phyloP scores from a whole-genome alignment of 371 early-diverging fungal genomes.

The Mortierella sp. region DNA sequence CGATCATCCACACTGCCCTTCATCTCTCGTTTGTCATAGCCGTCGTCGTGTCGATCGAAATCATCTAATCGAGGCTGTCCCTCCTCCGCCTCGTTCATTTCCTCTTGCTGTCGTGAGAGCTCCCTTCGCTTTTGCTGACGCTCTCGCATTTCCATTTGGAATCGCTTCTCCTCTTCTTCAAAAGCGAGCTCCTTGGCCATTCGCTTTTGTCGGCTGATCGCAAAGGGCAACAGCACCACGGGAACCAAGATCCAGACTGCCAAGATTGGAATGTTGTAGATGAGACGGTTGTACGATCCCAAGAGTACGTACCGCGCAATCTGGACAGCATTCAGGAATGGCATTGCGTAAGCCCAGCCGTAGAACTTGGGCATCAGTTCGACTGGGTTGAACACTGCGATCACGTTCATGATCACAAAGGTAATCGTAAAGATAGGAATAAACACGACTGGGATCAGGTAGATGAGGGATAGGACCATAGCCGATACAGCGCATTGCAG shows the following conservation, averaged over 20 bases:
- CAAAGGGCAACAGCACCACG: constrained; percentile 32
- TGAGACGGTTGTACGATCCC: constrained; percentile 41
- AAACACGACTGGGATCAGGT: constrained; percentile 38
- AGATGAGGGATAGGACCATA: constrained; percentile 46
- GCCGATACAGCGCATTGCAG: constrained; percentile 37
- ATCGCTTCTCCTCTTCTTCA: constrained; percentile 14
- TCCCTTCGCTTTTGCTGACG: too few relatives aligned
- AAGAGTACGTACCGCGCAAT: constrained; percentile 40
- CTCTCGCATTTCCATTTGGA: not conserved
- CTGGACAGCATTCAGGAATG: constrained; percentile 50
- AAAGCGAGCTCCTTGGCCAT: constrained; percentile 15
- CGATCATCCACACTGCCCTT: too few relatives aligned
- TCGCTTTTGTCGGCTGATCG: constrained; percentile 38
- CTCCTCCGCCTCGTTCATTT: too few relatives aligned
- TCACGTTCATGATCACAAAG: constrained; percentile 47
- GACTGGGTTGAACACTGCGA: constrained; percentile 49
- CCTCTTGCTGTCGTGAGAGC: not conserved
- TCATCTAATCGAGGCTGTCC: too few relatives aligned
- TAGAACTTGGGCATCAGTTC: constrained; percentile 42
- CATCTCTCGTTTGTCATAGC: too few relatives aligned
- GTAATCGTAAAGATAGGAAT: constrained; percentile 46
- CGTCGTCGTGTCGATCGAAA: too few relatives aligned
- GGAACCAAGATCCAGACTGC: constrained; percentile 38
- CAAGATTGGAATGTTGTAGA: constrained; percentile 32
- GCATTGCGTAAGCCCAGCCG: constrained; percentile 50